These are phyloP conservation scores for Kockiozyma suomiensis DNA, from an alignment of 805 yeast genomes.

Conservation along the genomic window DNA sequence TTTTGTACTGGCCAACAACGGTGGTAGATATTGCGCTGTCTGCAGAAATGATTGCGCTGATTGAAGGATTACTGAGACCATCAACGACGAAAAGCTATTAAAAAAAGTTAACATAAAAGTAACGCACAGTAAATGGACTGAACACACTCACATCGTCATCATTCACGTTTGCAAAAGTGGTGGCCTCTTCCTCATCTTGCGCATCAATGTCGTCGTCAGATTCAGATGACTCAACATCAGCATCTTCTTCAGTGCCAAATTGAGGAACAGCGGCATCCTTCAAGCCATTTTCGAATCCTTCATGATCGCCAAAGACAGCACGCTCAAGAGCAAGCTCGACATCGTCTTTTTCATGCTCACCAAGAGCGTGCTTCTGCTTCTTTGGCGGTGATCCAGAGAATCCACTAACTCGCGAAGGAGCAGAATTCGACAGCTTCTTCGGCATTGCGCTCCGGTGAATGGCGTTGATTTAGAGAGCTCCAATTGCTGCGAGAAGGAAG, in stretches of 20 bases:
- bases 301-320: slow-evolving; percentile 85
- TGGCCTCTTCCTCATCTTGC: slow-evolving; percentile 13
- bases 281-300: slow-evolving; percentile 68
- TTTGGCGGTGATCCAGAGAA: slow-evolving; percentile 19
- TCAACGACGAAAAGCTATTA: slow-evolving; percentile 28
- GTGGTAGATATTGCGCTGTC: slow-evolving; percentile 36
- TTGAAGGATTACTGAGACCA: slow-evolving; percentile 38
- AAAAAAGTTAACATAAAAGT: not conserved
- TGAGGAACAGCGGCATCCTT: slow-evolving; percentile 49
- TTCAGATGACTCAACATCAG: slow-evolving; percentile 15
- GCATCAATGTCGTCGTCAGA: slow-evolving; percentile 14
- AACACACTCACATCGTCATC: slow-evolving; percentile 22
- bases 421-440: slow-evolving; percentile 12
- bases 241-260: slow-evolving; percentile 12
- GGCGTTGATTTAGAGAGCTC: too few species aligned
- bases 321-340: slow-evolving; percentile 81
- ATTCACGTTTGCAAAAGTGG: slow-evolving; percentile 26
- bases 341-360: slow-evolving; percentile 62
- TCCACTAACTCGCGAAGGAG: slow-evolving; percentile 16
- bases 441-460: not conserved
- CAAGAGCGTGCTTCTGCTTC: slow-evolving; percentile 3
- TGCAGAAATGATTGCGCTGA: slow-evolving; percentile 35
- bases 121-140: not conserved
- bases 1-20: slow-evolving; percentile 35
- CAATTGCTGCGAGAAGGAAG: too few species aligned